Conservation (phyloP, 495 filamentous ascomycete genomes). For the Parathielavia appendiculata region DNA sequence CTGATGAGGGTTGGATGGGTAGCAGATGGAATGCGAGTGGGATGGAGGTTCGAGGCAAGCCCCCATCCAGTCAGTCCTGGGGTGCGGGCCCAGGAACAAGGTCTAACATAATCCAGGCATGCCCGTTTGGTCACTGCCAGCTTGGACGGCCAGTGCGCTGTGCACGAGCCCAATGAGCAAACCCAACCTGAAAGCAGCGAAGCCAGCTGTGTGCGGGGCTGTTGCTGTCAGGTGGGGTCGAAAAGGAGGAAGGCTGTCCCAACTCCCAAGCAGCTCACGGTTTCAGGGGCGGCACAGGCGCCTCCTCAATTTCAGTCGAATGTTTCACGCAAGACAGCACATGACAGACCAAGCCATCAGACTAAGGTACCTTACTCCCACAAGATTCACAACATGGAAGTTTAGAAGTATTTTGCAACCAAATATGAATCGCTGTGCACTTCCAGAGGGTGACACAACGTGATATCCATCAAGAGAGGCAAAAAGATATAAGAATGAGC, state of each 20-base stretch:
- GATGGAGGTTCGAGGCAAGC: conserved; percentile 19
- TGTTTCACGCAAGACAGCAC: no score
- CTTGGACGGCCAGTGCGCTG: background rate
- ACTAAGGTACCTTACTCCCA: no score
- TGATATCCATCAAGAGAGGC: no score
- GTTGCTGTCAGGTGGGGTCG: background rate
- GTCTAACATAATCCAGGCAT: conserved; percentile 11
- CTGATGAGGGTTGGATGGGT: conserved; percentile 15
- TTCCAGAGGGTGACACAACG: no score
- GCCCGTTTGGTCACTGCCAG: background rate
- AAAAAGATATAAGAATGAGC: no score
- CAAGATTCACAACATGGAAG: no score
- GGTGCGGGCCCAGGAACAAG: background rate
- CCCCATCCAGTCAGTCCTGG: conserved; percentile 5
- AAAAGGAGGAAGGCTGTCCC: background rate
- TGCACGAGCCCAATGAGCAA: background rate
- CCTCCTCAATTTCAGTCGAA: no score
- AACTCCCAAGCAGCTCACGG: background rate
- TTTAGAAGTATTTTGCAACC: no score
- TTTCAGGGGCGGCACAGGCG: background rate
- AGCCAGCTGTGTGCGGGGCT: conserved; percentile 2
- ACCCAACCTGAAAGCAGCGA: no score
- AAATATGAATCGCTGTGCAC: no score
- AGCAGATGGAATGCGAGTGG: conserved; percentile 2
- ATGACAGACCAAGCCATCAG: no score